Conservation (phyloP, 352 stramenopile genomes). For the Phytophthora pinifolia region DNA sequence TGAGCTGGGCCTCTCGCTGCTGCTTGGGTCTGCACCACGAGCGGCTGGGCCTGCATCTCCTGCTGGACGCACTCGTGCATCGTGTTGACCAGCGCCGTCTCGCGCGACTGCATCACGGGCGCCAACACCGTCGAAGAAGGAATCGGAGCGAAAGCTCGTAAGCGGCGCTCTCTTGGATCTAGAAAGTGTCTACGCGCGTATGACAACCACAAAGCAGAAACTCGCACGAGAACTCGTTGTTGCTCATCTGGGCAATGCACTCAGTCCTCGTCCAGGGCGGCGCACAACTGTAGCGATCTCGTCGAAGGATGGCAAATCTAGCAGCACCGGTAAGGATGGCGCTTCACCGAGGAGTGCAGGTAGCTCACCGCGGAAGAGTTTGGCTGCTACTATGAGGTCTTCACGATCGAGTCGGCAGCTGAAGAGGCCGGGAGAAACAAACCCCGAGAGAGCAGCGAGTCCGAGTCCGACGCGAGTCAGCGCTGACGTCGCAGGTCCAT, state of each 20-base stretch:
- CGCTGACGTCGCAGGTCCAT: not conserved
- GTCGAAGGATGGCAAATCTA: slow-evolving; percentile 1
- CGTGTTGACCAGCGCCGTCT: slow-evolving; percentile 54
- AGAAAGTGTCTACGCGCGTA: slow-evolving; percentile 43
- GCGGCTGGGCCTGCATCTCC: slow-evolving; percentile 37
- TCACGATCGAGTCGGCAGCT: slow-evolving; percentile 16
- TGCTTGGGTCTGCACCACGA: slow-evolving; percentile 20
- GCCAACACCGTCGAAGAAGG: slow-evolving; percentile 53
- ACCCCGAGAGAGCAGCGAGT: not conserved
- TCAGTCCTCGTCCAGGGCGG: slow-evolving; percentile 1
- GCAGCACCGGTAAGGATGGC: not conserved
- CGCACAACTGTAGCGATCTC: slow-evolving; percentile 4
- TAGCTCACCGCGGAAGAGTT: slow-evolving; percentile 17
- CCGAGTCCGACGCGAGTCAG: not conserved
- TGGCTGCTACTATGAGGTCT: not conserved
- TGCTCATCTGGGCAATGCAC: slow-evolving; percentile 11
- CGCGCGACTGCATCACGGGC: slow-evolving; percentile 50
- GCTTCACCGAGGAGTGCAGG: slow-evolving; percentile 4
- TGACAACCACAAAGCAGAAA: slow-evolving; percentile 41
- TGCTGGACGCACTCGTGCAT: slow-evolving; percentile 57
- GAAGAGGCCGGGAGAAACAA: slow-evolving; percentile 8
- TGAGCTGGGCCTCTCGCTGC: slow-evolving; percentile 19
- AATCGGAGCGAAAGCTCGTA: slow-evolving; percentile 40
- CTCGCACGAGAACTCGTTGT: slow-evolving; percentile 28
- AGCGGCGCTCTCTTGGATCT: slow-evolving; percentile 47